Evolutionary conservation across 805 yeast species (phyloP), one percentile per base, ranked within the genome.

Genomic region (Saccharomycopsis javanensis): DNA sequence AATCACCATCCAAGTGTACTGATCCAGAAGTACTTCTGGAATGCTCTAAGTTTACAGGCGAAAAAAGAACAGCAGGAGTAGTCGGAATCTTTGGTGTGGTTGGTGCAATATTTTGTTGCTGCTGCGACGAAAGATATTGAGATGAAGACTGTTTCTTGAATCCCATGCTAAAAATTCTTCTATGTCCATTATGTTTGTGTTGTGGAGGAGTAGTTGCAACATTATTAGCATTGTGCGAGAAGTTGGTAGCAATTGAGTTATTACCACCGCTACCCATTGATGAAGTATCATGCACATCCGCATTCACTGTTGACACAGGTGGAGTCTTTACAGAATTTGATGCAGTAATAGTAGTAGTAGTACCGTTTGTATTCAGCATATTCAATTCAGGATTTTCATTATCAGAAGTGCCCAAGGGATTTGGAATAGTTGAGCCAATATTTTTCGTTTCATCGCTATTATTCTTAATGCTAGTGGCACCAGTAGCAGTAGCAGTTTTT

Each of bases 91-190:
- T 62, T 27, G 62, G 61, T 8, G 64, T 58, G 7, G 62, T 13
- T 52, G 65, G 50, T 7, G 23, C 25, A 23, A 28, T 28, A 42
- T 42, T 42, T 23, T 38, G 48, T 6, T 42, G 48, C 6, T 42
- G 48, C 6, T 42, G 48, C 4, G 48, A 11, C 4, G 42, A 42
- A 23, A 42, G 48, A 42, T 42, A 42, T 11, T 42, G 48, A 8
- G 48, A 42, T 42, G 48, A 42, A 11, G 48, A 42, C 34, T 55
- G 59, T 18, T 55, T 59, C 38, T 60, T 55, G 51, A 55, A 60
- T 38, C 64, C 64, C 35, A 61, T 71, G 70, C 59, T 65, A 23
- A 60, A 60, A 30, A 56, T 58, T 18, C 63, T 31, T 38, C 63
- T 38, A 33, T 60, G 63, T 4, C 60, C 58, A 25, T 57, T 55